phyloP scores from a whole-genome alignment of 192 early-diverging fungal species.

The Coemansia sp. region DNA sequence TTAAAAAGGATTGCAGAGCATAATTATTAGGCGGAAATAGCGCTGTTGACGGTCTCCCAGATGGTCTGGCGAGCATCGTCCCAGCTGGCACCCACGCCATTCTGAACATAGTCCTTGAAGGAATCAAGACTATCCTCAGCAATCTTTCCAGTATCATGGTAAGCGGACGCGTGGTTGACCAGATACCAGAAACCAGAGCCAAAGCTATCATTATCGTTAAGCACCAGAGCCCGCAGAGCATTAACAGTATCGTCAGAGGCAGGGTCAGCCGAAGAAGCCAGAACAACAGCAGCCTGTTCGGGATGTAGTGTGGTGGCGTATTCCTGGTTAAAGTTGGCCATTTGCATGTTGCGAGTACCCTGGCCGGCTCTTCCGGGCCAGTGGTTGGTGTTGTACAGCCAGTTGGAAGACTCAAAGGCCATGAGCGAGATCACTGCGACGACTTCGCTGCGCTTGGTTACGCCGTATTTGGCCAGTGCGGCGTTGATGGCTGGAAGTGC shows the following conservation, averaged over 20 bases:
- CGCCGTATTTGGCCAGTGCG: background rate
- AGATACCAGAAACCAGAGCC: constrained; percentile 19
- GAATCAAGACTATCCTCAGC: background rate
- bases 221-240: constrained; percentile 12
- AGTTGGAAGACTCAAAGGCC: constrained; percentile 6
- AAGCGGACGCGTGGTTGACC: background rate
- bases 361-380: constrained; percentile 17
- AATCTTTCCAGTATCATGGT: constrained; percentile 4
- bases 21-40: constrained; percentile 10
- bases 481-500: constrained; percentile 15
- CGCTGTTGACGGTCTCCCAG: constrained; percentile 38
- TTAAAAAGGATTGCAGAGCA: constrained; percentile 1
- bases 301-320: constrained; percentile 11
- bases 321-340: constrained; percentile 5
- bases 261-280: background rate
- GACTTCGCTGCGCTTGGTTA: constrained; percentile 13
- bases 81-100: constrained; percentile 21
- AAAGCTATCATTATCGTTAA: constrained; percentile 20
- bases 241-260: constrained; percentile 9
- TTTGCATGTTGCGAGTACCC: constrained; percentile 15
- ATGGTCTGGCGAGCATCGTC: constrained; percentile 10
- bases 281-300: background rate
- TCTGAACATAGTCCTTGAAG: constrained; percentile 9
- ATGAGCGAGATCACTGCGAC: constrained; percentile 9
- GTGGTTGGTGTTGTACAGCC: constrained; percentile 19